Evolutionary conservation across 1,284 basidiomycete genomes (phyloP).

Genomic region (Cryptococcus amylolentus): DNA sequence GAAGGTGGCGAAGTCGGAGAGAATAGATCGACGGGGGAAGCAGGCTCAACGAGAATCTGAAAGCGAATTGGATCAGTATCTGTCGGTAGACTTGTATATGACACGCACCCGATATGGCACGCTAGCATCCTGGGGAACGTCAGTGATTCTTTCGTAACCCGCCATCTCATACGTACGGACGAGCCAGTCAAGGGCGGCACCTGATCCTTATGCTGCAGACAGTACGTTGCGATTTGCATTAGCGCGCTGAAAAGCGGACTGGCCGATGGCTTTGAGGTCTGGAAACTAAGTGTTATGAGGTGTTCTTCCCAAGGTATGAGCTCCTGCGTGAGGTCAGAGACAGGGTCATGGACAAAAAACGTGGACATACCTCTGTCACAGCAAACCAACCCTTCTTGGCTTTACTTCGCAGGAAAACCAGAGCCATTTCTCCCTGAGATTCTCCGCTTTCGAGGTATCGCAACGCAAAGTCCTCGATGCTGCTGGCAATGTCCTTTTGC

Average conservation of each 20-base stretch:
- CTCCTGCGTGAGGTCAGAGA: slow-evolving; percentile 21
- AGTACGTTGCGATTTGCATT: slow-evolving; percentile 37
- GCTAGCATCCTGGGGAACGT: slow-evolving; percentile 16
- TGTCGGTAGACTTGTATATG: not conserved
- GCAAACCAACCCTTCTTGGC: slow-evolving; percentile 47
- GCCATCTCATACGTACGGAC: slow-evolving; percentile 16
- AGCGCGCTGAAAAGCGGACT: slow-evolving; percentile 30
- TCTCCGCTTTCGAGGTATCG: slow-evolving; percentile 21
- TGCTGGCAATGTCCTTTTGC: slow-evolving; percentile 28
- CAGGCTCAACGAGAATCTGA: slow-evolving; percentile 42
- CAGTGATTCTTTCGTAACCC: not conserved
- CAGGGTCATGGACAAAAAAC: not conserved
- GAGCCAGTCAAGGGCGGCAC: slow-evolving; percentile 35
- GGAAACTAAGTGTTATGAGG: slow-evolving; percentile 32
- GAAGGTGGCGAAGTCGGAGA: slow-evolving; percentile 30
- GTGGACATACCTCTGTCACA: slow-evolving; percentile 37
- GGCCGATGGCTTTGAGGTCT: not conserved
- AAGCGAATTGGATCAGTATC: not conserved
- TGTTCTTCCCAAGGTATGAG: slow-evolving; percentile 48
- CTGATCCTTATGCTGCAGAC: slow-evolving; percentile 32
- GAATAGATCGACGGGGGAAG: slow-evolving; percentile 41
- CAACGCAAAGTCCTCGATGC: slow-evolving; percentile 33
- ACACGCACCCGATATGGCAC: slow-evolving; percentile 32
- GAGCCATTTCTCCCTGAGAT: slow-evolving; percentile 34
- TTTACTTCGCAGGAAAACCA: slow-evolving; percentile 43